Percentiles rank a stretch among this genome's conserved stretches.
Evolutionary conservation across 2,329 filamentous ascomycete species (phyloP).

Genomic region (Fusarium secorum): DNA sequence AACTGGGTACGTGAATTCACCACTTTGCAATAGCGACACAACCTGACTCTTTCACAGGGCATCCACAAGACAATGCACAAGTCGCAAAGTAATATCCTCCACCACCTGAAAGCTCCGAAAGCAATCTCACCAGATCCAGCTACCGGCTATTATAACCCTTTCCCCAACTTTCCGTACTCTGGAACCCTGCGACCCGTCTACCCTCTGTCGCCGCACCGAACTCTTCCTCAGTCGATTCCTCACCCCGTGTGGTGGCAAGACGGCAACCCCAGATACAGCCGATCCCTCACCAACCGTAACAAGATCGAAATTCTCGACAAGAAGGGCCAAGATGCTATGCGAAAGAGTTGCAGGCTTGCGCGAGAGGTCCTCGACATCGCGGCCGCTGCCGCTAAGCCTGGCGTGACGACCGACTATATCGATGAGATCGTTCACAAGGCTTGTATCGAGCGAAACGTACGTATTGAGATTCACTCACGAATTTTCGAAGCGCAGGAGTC

Average conservation of each 20-base stretch:
- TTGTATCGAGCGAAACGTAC: constrained; percentile 88
- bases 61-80: constrained; percentile 80
- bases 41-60: constrained; percentile 58
- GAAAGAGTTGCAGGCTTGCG: constrained; percentile 85
- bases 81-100: constrained; percentile 77
- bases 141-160: constrained; percentile 90
- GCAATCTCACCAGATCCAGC: constrained; percentile 91
- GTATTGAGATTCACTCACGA: constrained; percentile 44
- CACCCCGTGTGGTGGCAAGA: constrained; percentile 88
- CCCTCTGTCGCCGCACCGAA: constrained; percentile 75
- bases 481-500: background rate
- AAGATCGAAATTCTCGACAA: constrained; percentile 85
- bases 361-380: constrained; percentile 94
- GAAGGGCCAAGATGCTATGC: constrained; percentile 86
- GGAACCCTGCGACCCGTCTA: constrained; percentile 87
- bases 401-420: constrained; percentile 93
- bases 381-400: constrained; percentile 82
- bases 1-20: constrained; percentile 79
- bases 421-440: constrained; percentile 96
- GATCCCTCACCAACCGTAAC: constrained; percentile 71
- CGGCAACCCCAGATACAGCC: constrained; percentile 73
- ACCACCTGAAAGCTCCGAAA: constrained; percentile 77
- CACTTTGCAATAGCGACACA: constrained; percentile 19
- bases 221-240: constrained; percentile 80
- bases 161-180: constrained; percentile 84